Percentiles rank a stretch among this genome's conserved stretches.
Conservation (phyloP, 495 filamentous ascomycete genomes). For the Tuber borchii region DNA sequence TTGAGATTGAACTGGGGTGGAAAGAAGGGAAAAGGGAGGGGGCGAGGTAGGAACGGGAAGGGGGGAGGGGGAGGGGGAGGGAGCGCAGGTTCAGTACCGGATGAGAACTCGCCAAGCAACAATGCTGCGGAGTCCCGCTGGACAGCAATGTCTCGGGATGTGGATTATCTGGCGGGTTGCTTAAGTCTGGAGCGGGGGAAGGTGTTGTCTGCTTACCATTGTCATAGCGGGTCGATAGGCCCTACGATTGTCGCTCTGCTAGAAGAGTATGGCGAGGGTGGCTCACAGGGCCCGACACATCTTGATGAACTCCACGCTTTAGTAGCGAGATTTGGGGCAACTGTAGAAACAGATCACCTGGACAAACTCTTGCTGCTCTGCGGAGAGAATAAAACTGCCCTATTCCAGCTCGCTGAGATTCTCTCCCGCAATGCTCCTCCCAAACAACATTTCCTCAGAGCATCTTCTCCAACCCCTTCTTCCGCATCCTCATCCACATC, state of each 20-base stretch:
- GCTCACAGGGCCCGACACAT: slow-evolving; percentile 47
- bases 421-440: slow-evolving; percentile 12
- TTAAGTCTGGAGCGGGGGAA: slow-evolving; percentile 46
- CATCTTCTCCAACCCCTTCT: slow-evolving; percentile 50
- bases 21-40: slow-evolving; percentile 49
- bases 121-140: slow-evolving; percentile 44
- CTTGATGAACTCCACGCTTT: slow-evolving; percentile 49
- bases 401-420: slow-evolving; percentile 34
- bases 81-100: slow-evolving; percentile 13
- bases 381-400: slow-evolving; percentile 25
- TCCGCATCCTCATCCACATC: slow-evolving; percentile 53
- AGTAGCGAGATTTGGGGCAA: slow-evolving; percentile 16
- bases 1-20: slow-evolving; percentile 42
- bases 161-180: slow-evolving; percentile 24
- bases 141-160: slow-evolving; percentile 29
- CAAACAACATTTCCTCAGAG: slow-evolving; percentile 38
- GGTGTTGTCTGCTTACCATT: slow-evolving; percentile 58
- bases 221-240: slow-evolving; percentile 53
- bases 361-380: slow-evolving; percentile 30
- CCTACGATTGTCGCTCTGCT: slow-evolving; percentile 54
- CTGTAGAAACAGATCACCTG: slow-evolving; percentile 28
- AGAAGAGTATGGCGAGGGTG: slow-evolving; percentile 36
- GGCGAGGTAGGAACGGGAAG: slow-evolving; percentile 43
- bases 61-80: background rate
- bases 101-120: slow-evolving; percentile 15